Base-by-base conservation (phyloP, 73 alveolate genomes). In the Durusdinium trenchii region DNA sequence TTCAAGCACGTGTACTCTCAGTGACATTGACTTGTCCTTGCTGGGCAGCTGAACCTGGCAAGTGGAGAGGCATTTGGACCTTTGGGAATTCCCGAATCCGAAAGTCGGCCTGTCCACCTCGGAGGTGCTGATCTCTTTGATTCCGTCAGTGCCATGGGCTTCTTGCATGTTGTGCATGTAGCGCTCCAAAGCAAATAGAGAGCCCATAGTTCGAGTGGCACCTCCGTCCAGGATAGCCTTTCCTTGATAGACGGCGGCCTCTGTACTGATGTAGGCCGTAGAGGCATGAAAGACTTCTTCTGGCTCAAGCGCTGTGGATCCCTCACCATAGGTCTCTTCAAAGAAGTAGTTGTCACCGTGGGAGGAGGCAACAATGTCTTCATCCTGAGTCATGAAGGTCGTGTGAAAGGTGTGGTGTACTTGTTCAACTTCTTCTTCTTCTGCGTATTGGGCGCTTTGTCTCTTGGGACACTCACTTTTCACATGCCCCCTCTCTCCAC, bases 141-240 rank as follows among this genome's bases (percentile, higher is more conserved):
- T 38, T 18, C 76, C 76, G 6, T 12, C 42, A 0, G 20, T 7
- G 4, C 67, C 60, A 23, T 5, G 18, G 23, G 12, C 4, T 10
- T 38, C 20, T 0, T 2, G 48, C 42, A 30, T 51, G 51, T 3
- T 32, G 26, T 84, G 45, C 45, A 23, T 28, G 78, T 51, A 9
- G n/a, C 6, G 23, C 43, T 54, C 78, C 0, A 85, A 10, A 16
- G 94, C 94, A 6, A 3, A 40, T 0, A 52, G 60, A 2, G 76
- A 47, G 0, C 60, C 94, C 52, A 85, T 48, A 1, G 94, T 85
- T 42, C 35, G 30, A 6, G 94, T 54, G 23, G 94, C 94, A 7
- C 94, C 94, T 0, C 94, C 94, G 46, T 85, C 94, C 2, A 85
- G 16, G 20, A 52, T 78, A 3, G 76, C 76, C 46, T 52, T 85